Evolutionary conservation across 345 rosid species (phyloP).

Genomic region (Clausena lansium): DNA sequence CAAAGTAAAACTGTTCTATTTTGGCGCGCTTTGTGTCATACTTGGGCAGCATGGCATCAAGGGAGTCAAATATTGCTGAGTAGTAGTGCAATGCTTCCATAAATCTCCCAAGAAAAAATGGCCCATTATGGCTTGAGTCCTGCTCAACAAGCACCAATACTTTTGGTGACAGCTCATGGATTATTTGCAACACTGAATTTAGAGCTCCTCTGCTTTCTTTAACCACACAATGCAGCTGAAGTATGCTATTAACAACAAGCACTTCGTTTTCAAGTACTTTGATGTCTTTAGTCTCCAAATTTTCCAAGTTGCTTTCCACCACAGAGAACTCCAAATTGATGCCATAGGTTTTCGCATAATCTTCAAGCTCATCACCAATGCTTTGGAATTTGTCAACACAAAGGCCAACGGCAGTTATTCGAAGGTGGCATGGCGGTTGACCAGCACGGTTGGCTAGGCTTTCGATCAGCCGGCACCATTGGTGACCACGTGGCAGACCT

Average conservation of each 20-base stretch:
- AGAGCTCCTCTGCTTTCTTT: slow-evolving; percentile 66
- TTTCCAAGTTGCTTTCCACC: slow-evolving; percentile 51
- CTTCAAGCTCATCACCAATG: slow-evolving; percentile 41
- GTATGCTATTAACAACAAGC: slow-evolving; percentile 54
- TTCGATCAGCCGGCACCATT: slow-evolving; percentile 53
- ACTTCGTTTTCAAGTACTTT: slow-evolving; percentile 39
- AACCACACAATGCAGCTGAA: slow-evolving; percentile 63
- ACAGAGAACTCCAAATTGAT: slow-evolving; percentile 40
- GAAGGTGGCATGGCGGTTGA: slow-evolving; percentile 35
- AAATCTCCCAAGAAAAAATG: slow-evolving; percentile 64
- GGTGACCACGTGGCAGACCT: slow-evolving; percentile 53
- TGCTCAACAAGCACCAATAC: slow-evolving; percentile 55
- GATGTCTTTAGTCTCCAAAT: slow-evolving; percentile 40
- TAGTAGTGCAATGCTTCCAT: slow-evolving; percentile 71
- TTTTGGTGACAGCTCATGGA: slow-evolving; percentile 52
- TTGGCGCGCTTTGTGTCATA: slow-evolving; percentile 63
- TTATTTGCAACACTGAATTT: slow-evolving; percentile 48
- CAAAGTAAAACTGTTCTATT: slow-evolving; percentile 66
- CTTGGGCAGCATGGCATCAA: slow-evolving; percentile 53
- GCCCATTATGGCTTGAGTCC: slow-evolving; percentile 65
- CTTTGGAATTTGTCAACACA: slow-evolving; percentile 26
- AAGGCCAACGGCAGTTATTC: slow-evolving; percentile 53
- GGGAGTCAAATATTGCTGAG: slow-evolving; percentile 53
- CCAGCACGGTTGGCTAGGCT: slow-evolving; percentile 46
- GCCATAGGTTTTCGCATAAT: slow-evolving; percentile 36